Evolutionary conservation across 768 basidiomycete species (phyloP).

Genomic region (Lentinula aciculospora): DNA sequence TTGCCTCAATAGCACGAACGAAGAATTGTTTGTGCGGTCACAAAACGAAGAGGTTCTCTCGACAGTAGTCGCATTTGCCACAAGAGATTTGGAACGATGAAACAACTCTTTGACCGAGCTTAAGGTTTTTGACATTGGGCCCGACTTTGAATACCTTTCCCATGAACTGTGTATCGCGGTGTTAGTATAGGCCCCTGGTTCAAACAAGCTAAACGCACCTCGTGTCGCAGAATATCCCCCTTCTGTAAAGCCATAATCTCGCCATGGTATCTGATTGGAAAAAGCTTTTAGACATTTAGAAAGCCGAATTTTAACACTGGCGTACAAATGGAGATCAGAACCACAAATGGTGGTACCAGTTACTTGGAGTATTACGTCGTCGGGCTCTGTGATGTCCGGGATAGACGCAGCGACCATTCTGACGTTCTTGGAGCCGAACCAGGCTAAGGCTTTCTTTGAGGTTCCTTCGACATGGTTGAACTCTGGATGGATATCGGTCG

Average conservation of each 20-base stretch:
- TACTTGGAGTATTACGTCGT: conserved; percentile 70
- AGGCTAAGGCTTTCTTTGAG: conserved; percentile 65
- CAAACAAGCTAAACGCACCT: conserved; percentile 27
- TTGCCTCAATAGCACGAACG: too few relatives aligned
- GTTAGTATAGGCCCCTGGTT: not conserved
- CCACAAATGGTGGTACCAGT: conserved; percentile 76
- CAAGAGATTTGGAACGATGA: conserved; percentile 76
- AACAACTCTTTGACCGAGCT: conserved; percentile 69
- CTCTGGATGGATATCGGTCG: conserved; percentile 35
- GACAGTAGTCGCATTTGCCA: conserved; percentile 66
- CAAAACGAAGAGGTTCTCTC: conserved; percentile 72
- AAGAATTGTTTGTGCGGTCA: conserved; percentile 63
- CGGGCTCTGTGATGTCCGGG: conserved; percentile 61
- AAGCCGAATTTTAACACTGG: not conserved
- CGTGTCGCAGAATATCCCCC: conserved; percentile 74
- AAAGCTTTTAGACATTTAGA: not conserved
- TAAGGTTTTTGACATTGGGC: conserved; percentile 53
- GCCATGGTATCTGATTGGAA: conserved; percentile 42
- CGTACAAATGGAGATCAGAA: conserved; percentile 53
- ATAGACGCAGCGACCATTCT: conserved; percentile 32
- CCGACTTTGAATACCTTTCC: conserved; percentile 65
- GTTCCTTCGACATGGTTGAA: conserved; percentile 41
- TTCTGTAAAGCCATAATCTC: conserved; percentile 65
- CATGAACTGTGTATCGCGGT: conserved; percentile 41
- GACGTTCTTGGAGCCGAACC: conserved; percentile 54